Conservation (phyloP, 352 stramenopile species). For the Pythium monospermum region DNA sequence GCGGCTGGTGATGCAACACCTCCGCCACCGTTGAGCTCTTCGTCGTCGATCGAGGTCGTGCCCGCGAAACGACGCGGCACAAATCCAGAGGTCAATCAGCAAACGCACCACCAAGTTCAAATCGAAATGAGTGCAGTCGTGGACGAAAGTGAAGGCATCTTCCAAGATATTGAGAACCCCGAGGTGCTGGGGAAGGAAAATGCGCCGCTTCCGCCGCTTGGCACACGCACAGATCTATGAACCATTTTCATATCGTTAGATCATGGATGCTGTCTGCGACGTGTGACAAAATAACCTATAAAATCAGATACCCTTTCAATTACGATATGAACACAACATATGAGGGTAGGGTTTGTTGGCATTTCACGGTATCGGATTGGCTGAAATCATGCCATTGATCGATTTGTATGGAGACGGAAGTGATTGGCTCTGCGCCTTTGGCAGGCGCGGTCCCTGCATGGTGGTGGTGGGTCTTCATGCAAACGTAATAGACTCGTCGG, state of each 20-base stretch:
- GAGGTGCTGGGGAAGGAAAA: not conserved
- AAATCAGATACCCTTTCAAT: slow-evolving; percentile 9
- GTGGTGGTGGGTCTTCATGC: slow-evolving; percentile 20
- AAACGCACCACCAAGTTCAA: slow-evolving; percentile 21
- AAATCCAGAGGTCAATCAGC: slow-evolving; percentile 1
- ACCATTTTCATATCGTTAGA: too few relatives aligned
- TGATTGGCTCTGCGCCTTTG: slow-evolving; percentile 83
- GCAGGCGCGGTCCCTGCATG: slow-evolving; percentile 14
- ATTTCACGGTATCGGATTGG: slow-evolving; percentile 15
- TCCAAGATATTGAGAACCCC: slow-evolving; percentile 29
- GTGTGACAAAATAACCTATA: slow-evolving; percentile 13
- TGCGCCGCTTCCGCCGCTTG: not conserved
- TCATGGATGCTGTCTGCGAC: slow-evolving; percentile 19
- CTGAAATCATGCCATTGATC: slow-evolving; percentile 20
- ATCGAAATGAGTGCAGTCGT: slow-evolving; percentile 32
- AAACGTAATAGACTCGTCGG: slow-evolving; percentile 72
- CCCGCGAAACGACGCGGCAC: not conserved
- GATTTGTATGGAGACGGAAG: slow-evolving; percentile 54
- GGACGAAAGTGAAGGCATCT: slow-evolving; percentile 51
- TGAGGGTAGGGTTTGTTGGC: not conserved
- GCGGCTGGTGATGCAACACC: not conserved
- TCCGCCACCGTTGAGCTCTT: not conserved
- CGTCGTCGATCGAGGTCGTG: not conserved
- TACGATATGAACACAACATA: not conserved
- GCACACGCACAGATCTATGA: slow-evolving; percentile 15